Conservation (phyloP, 139 green algal species). For the Bryopsis sp. region DNA sequence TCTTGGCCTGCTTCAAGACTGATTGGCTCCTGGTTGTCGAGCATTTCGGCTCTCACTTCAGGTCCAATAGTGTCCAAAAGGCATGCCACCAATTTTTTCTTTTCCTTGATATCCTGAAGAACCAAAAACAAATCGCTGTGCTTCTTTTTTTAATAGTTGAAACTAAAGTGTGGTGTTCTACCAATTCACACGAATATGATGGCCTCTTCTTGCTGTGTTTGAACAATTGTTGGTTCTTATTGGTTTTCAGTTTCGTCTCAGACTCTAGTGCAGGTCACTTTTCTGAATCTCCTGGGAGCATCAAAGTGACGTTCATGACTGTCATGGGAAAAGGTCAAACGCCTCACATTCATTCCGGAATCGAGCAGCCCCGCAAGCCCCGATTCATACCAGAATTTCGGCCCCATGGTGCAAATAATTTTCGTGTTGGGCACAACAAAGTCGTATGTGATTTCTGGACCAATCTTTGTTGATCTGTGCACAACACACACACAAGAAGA, state of each 20-base stretch:
- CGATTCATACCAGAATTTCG: constrained; percentile 43
- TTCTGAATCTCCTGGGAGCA: constrained; percentile 17
- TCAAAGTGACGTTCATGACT: constrained; percentile 51
- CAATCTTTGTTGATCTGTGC: constrained; percentile 42
- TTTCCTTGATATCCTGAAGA: too few relatives aligned
- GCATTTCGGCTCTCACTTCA: constrained; percentile 57
- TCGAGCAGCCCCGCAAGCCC: constrained; percentile 41
- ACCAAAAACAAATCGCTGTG: too few relatives aligned
- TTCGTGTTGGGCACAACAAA: constrained; percentile 58
- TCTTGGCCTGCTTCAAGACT: constrained; percentile 41
- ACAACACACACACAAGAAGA: too few relatives aligned
- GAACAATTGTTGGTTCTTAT: too few relatives aligned
- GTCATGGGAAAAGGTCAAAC: constrained; percentile 81
- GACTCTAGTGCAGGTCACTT: too few relatives aligned
- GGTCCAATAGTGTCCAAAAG: constrained; percentile 58
- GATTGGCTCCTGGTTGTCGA: constrained; percentile 37
- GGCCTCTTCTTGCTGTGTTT: too few relatives aligned
- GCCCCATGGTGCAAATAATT: constrained; percentile 66
- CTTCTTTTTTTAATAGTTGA: too few relatives aligned
- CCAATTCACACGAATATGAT: too few relatives aligned
- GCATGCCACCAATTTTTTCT: constrained; percentile 17
- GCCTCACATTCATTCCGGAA: constrained; percentile 57
- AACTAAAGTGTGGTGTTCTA: too few relatives aligned
- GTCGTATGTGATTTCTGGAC: constrained; percentile 38
- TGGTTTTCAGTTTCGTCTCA: too few relatives aligned